Evolutionary conservation across 352 stramenopile species (phyloP).

Genomic region (Elongisporangium prolatum): DNA sequence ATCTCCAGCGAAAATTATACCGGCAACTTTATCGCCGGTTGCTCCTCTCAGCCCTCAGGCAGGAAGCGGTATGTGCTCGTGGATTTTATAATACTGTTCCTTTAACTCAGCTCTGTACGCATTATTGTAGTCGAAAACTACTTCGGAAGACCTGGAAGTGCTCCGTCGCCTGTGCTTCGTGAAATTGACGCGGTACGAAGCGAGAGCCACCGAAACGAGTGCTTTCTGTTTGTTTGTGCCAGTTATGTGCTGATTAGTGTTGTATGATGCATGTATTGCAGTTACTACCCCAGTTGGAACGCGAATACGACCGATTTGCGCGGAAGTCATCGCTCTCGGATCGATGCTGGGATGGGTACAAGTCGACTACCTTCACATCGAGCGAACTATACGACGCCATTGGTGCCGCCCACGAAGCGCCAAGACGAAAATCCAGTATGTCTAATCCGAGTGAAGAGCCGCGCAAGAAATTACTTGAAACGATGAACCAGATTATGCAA

Average conservation of each 20-base stretch:
- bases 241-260: background rate
- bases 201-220: background rate
- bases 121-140: conserved; percentile 28
- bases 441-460: conserved; percentile 14
- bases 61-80: background rate
- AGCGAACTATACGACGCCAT: conserved; percentile 78
- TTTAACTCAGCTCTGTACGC: background rate
- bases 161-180: conserved; percentile 54
- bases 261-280: conserved; percentile 8
- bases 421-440: conserved; percentile 1
- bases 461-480: conserved; percentile 40
- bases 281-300: conserved; percentile 36
- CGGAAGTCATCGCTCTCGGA: conserved; percentile 32
- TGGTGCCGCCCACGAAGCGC: conserved; percentile 45
- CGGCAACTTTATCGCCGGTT: conserved; percentile 13
- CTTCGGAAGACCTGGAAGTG: conserved; percentile 41
- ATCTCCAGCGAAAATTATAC: conserved; percentile 2
- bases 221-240: background rate
- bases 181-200: conserved; percentile 46
- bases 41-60: conserved; percentile 6
- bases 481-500: conserved; percentile 64
- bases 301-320: conserved; percentile 57
- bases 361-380: conserved; percentile 38
- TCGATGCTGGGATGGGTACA: conserved; percentile 26
- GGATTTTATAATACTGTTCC: background rate